phyloP scores from a whole-genome alignment of 2,329 filamentous ascomycete genomes.

The Pseudocercospora vitis region DNA sequence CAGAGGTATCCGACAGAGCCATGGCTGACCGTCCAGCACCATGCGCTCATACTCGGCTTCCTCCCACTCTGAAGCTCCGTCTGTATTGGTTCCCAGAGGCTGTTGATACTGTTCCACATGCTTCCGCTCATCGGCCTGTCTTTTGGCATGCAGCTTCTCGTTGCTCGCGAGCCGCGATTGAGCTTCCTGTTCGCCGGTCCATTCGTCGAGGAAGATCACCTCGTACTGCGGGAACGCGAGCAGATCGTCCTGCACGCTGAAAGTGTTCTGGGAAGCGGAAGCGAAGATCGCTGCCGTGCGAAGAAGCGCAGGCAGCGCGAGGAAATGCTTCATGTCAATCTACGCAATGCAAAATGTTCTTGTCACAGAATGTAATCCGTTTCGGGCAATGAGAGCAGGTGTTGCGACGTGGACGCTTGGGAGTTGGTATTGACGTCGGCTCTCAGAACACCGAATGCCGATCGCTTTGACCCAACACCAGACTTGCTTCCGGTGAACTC shows the following conservation, averaged over 20 bases:
- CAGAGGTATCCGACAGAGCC: conserved; percentile 80
- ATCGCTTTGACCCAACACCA: no score
- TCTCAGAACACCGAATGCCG: not conserved
- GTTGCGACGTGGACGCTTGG: conserved; percentile 4
- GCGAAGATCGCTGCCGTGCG: conserved; percentile 49
- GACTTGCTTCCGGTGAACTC: no score
- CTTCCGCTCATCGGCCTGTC: not conserved
- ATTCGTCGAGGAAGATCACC: conserved; percentile 65
- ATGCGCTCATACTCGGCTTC: conserved; percentile 67
- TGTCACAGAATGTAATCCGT: no score
- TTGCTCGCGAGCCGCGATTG: conserved; percentile 54
- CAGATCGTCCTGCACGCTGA: conserved; percentile 86
- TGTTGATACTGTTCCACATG: conserved; percentile 26
- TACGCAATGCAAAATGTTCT: no score
- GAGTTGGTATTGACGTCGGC: not conserved
- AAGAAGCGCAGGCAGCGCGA: conserved; percentile 50
- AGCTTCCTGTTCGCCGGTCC: conserved; percentile 70
- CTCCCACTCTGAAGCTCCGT: conserved; percentile 19
- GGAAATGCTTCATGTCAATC: conserved; percentile 47
- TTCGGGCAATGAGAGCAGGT: no score
- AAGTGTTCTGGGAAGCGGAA: conserved; percentile 56
- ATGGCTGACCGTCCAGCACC: conserved; percentile 66
- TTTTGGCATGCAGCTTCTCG: conserved; percentile 12
- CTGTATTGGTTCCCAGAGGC: conserved; percentile 13
- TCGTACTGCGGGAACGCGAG: conserved; percentile 86